Conservation (phyloP, 108 stramenopile genomes). For the Fragilaria crotonensis region DNA sequence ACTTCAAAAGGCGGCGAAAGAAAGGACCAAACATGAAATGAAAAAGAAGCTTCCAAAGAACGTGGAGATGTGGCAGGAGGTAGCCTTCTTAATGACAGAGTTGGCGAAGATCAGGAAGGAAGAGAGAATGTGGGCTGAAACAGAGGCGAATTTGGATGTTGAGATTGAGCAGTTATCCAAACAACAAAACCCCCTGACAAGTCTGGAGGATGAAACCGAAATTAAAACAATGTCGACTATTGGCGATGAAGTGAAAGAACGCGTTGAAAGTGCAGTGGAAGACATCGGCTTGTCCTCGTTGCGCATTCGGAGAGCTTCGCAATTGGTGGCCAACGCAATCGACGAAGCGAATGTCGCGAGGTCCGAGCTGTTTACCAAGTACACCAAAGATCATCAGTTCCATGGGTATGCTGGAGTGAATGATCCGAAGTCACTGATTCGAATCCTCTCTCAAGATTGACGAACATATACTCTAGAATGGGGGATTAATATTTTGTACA, state of each 20-base stretch:
- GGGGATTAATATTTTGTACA: too few species aligned
- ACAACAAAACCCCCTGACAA: constrained; percentile 3
- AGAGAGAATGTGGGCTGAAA: constrained; percentile 29
- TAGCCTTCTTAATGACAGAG: constrained; percentile 35
- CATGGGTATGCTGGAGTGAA: constrained; percentile 31
- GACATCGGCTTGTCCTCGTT: constrained; percentile 34
- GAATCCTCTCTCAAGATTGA: constrained; percentile 1
- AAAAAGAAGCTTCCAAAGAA: constrained; percentile 22
- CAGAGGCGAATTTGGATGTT: too few species aligned
- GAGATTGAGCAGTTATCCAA: constrained; percentile 15
- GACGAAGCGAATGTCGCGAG: constrained; percentile 11
- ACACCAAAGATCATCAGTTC: constrained; percentile 36
- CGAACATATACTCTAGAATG: too few species aligned
- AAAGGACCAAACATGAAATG: neutral
- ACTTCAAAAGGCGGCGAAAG: constrained; percentile 1
- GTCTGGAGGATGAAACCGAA: constrained; percentile 1
- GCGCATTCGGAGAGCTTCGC: constrained; percentile 29
- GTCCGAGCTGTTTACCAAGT: constrained; percentile 32
- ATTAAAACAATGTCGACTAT: too few species aligned
- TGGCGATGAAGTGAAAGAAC: neutral
- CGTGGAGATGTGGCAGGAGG: constrained; percentile 36
- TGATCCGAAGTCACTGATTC: constrained; percentile 36
- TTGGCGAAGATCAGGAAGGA: constrained; percentile 36
- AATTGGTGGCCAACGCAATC: constrained; percentile 8
- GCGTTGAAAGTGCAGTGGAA: constrained; percentile 15